Evolutionary conservation across 2,329 filamentous ascomycete species (phyloP).

Genomic region (Ascosphaera aggregata): DNA sequence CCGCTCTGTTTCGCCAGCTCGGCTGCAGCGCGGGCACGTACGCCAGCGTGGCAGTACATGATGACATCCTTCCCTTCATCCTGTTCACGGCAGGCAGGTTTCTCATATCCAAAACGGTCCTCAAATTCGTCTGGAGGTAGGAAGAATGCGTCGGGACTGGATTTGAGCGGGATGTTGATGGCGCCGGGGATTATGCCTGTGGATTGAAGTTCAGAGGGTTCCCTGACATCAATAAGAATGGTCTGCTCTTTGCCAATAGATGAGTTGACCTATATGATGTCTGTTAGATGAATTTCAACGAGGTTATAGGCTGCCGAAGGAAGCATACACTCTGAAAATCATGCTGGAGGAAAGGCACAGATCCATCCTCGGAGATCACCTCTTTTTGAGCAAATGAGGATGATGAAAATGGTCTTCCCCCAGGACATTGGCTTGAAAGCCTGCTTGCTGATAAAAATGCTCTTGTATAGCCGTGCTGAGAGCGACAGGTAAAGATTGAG

Average conservation of each 20-base stretch:
- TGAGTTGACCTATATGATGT: constrained; percentile 11
- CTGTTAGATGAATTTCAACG: constrained; percentile 2
- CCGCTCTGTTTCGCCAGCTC: constrained; percentile 53
- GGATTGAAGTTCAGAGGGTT: constrained; percentile 21
- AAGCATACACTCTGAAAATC: not conserved
- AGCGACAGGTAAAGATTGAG: not conserved
- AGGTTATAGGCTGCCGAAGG: not conserved
- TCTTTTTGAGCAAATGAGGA: not conserved
- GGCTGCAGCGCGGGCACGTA: constrained; percentile 57
- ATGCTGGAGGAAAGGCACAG: not conserved
- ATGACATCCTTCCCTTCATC: constrained; percentile 28
- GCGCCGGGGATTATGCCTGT: constrained; percentile 47
- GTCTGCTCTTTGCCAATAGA: constrained; percentile 10
- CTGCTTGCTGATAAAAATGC: not conserved
- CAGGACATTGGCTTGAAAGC: not conserved
- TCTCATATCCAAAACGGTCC: constrained; percentile 55
- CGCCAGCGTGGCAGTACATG: constrained; percentile 86
- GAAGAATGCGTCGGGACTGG: constrained; percentile 57
- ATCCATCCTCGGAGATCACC: not conserved
- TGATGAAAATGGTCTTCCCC: not conserved
- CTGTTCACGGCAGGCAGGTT: constrained; percentile 25
- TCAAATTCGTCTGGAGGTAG: constrained; percentile 57
- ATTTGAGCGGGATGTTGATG: constrained; percentile 59
- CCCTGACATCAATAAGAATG: constrained; percentile 24
- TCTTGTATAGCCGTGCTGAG: not conserved